phyloP scores from a whole-genome alignment of 257 asterid genomes.

The Solanum tacnaense region DNA sequence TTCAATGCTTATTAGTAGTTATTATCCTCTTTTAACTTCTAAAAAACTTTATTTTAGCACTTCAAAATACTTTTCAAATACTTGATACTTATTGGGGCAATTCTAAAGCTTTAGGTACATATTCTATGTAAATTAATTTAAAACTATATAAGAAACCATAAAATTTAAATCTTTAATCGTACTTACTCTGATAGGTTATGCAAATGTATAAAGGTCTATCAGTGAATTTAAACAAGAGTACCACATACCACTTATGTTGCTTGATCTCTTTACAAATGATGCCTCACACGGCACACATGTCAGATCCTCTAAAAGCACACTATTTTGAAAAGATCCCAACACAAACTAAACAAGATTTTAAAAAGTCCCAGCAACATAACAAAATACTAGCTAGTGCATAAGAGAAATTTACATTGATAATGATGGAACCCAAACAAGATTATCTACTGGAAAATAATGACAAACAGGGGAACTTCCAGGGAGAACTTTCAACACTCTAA shows the following conservation, averaged over 20 bases:
- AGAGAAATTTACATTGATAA: background rate
- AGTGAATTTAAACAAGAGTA: background rate
- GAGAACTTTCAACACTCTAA: conserved; percentile 34
- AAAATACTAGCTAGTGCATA: background rate
- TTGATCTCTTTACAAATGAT: background rate
- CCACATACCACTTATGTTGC: background rate
- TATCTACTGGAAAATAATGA: conserved; percentile 67
- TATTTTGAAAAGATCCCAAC: background rate
- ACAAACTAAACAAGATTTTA: accelerated
- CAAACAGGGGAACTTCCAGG: conserved; percentile 75
- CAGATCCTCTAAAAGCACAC: background rate
- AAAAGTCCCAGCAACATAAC: background rate
- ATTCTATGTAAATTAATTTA: background rate
- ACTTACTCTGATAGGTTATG: background rate
- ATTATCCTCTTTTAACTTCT: background rate
- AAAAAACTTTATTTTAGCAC: background rate
- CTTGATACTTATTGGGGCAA: background rate
- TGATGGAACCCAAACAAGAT: conserved; percentile 54
- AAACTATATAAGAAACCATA: background rate
- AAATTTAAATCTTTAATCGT: background rate
- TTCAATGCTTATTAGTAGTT: too few species aligned
- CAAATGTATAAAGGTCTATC: background rate
- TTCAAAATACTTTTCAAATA: background rate
- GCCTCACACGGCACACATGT: background rate
- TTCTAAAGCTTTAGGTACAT: background rate